Conservation (phyloP, 768 basidiomycete genomes). For the Tricholoma saponaceum region DNA sequence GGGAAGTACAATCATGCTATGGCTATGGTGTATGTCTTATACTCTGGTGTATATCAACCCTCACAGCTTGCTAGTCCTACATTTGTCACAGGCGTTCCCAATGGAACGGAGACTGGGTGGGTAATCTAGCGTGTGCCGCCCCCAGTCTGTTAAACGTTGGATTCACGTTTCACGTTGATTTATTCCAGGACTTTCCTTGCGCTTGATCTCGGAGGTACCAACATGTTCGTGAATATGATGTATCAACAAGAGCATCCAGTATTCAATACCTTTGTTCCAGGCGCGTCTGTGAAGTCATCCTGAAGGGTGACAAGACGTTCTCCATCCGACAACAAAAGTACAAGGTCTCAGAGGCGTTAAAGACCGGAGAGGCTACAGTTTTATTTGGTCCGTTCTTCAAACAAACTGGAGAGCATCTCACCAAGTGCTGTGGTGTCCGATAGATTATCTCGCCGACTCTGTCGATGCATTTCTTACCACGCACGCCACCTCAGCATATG, state of each 20-base stretch:
- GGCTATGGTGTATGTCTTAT: conserved; percentile 82
- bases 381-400: conserved; percentile 65
- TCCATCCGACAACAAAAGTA: conserved; percentile 93
- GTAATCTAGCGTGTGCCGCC: conserved; percentile 16
- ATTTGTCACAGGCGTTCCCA: conserved; percentile 92
- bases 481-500: conserved; percentile 43
- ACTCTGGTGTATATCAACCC: background rate
- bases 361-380: conserved; percentile 83
- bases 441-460: conserved; percentile 97
- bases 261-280: conserved; percentile 35
- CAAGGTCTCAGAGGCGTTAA: conserved; percentile 89
- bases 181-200: conserved; percentile 86
- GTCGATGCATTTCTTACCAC: conserved; percentile 91
- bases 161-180: background rate
- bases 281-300: conserved; percentile 89
- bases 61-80: conserved; percentile 59
- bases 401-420: conserved; percentile 3
- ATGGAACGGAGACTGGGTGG: conserved; percentile 92
- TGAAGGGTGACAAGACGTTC: conserved; percentile 90
- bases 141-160: background rate
- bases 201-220: conserved; percentile 95
- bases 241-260: background rate
- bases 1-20: conserved; percentile 70
- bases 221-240: conserved; percentile 60
- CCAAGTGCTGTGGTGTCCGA: background rate